A percentile compares a stretch with the other conserved stretches of the same genome.
phyloP scores from a whole-genome alignment of 768 basidiomycete genomes.

The Mycena capillaripes region DNA sequence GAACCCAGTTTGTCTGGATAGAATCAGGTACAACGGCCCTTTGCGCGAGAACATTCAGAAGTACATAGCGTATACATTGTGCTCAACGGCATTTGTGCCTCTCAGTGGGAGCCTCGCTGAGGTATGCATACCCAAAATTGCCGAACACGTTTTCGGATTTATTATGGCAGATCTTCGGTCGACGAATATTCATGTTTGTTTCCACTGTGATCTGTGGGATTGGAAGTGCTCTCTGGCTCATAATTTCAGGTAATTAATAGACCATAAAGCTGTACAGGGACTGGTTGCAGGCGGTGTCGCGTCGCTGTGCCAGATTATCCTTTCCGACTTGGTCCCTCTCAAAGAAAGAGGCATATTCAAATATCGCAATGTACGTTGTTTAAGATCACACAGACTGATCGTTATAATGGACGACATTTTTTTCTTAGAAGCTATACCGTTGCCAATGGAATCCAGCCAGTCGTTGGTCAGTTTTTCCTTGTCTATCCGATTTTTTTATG shows the following conservation, averaged over 20 bases:
- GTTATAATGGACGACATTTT: not conserved
- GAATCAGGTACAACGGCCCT: constrained; percentile 43
- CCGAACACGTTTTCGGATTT: too few species aligned
- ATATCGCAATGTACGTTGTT: constrained; percentile 43
- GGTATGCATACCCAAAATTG: not conserved
- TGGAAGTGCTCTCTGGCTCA: constrained; percentile 62
- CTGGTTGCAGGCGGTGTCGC: constrained; percentile 54
- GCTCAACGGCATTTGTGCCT: constrained; percentile 4
- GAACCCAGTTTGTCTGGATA: constrained; percentile 59
- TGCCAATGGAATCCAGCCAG: constrained; percentile 41
- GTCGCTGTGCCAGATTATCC: constrained; percentile 54
- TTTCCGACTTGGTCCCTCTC: constrained; percentile 61
- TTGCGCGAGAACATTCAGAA: not conserved
- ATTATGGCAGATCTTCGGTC: constrained; percentile 52
- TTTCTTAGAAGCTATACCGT: constrained; percentile 40
- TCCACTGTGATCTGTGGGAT: constrained; percentile 55
- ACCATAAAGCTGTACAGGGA: constrained; percentile 59
- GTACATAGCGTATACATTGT: not conserved
- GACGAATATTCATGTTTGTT: constrained; percentile 48
- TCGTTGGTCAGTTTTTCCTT: not conserved
- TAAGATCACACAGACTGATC: too few species aligned
- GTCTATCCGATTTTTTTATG: constrained; percentile 17
- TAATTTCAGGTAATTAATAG: too few species aligned
- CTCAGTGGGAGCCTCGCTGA: constrained; percentile 5
- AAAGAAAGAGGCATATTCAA: constrained; percentile 57